phyloP scores from a whole-genome alignment of 2,329 filamentous ascomycete genomes.

The Nemania abortiva region DNA sequence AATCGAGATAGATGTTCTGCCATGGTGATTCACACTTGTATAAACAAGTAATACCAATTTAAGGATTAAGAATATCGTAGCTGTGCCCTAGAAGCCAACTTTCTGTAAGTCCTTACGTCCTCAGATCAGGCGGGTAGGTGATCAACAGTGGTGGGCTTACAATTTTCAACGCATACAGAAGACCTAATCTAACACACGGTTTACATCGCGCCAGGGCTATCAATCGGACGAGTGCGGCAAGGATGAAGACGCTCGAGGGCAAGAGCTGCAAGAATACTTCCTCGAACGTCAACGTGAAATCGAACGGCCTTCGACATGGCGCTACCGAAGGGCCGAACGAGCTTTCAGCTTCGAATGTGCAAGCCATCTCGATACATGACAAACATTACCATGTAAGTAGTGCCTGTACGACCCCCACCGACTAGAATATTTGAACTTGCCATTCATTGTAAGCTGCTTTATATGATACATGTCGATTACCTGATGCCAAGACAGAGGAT shows the following conservation, averaged over 20 bases:
- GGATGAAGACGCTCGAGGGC: not conserved
- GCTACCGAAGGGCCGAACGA: not conserved
- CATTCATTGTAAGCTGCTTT: not conserved
- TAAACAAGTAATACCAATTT: not conserved
- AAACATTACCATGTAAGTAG: not conserved
- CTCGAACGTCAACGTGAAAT: not conserved
- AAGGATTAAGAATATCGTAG: not conserved
- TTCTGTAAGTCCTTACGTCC: not conserved
- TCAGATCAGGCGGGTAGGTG: not conserved
- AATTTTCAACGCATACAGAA: not conserved
- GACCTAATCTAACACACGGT: not conserved
- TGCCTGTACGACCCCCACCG: not conserved
- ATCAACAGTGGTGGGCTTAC: not conserved
- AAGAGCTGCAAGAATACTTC: slow-evolving; percentile 1
- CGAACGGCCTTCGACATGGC: slow-evolving; percentile 3
- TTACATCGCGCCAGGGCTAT: not conserved
- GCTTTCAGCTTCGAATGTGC: not conserved
- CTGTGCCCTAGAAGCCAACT: not conserved
- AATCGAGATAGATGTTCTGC: not conserved
- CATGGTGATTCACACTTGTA: not conserved
- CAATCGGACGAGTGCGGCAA: not conserved
- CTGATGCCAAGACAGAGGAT: not conserved
- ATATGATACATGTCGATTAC: not conserved
- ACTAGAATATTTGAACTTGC: not conserved
- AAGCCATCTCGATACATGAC: not conserved